Percentiles rank a stretch among this genome's conserved stretches.
These are phyloP conservation scores for Colletotrichum musicola DNA, from an alignment of 2,329 filamentous ascomycete genomes.

Conservation along the genomic window DNA sequence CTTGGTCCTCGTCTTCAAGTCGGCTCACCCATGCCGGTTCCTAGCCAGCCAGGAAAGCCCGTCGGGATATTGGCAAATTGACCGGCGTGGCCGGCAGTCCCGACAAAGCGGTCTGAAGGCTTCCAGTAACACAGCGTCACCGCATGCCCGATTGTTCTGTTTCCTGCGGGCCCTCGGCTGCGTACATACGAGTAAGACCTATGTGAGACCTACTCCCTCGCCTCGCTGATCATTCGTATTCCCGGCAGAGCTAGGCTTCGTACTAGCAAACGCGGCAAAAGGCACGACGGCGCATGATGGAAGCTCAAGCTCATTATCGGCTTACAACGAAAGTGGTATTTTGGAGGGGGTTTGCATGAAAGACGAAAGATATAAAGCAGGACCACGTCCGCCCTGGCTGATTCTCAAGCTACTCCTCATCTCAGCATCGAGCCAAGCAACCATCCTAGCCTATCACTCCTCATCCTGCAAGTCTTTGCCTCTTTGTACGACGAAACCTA, in stretches of 20 bases:
- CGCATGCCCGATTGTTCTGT: conserved; percentile 11
- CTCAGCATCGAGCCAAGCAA: too few species aligned
- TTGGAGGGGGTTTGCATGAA: not conserved
- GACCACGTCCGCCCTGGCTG: too few species aligned
- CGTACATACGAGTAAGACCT: conserved; percentile 25
- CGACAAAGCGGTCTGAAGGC: conserved; percentile 16
- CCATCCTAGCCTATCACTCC: too few species aligned
- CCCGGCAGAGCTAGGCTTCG: not conserved
- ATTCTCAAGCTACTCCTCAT: too few species aligned
- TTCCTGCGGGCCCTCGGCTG: conserved; percentile 16
- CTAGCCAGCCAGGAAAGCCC: not conserved
- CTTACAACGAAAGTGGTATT: not conserved
- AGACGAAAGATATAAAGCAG: not conserved
- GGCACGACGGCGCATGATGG: not conserved
- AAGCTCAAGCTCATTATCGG: not conserved
- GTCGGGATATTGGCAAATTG: not conserved
- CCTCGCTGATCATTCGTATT: conserved; percentile 26
- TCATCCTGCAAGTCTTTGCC: not conserved
- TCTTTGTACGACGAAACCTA: not conserved
- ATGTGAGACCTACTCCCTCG: conserved; percentile 12
- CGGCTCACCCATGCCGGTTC: not conserved
- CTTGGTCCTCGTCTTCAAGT: not conserved
- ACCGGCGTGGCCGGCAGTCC: not conserved
- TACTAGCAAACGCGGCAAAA: conserved; percentile 1
- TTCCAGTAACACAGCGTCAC: conserved; percentile 11